These are phyloP conservation scores for Desmodesmus armatus DNA, from an alignment of 139 green algal genomes.

Conservation along the genomic window DNA sequence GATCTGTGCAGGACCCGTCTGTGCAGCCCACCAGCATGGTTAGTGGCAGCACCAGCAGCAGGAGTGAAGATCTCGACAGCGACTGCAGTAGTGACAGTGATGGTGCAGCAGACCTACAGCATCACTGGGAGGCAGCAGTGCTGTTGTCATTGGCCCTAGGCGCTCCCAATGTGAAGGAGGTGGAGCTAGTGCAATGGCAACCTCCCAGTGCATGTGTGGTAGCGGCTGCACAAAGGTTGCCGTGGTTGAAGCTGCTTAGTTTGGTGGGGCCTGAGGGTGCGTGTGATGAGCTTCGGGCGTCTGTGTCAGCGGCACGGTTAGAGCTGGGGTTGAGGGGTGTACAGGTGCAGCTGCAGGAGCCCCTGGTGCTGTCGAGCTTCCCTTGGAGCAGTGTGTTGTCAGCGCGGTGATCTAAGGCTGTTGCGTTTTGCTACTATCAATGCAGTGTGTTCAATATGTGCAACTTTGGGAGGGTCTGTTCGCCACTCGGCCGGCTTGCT, in stretches of 20 bases:
- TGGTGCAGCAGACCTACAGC: background rate
- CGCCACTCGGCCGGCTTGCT: no score
- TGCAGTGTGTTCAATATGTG: no score
- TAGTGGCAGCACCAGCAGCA: background rate
- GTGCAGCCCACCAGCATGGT: background rate
- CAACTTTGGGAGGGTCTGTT: no score
- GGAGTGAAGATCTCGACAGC: background rate
- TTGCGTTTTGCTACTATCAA: no score
- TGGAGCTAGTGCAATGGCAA: conserved; percentile 32
- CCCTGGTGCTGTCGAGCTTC: conserved; percentile 15
- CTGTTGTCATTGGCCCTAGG: background rate
- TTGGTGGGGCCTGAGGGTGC: background rate
- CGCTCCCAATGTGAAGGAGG: background rate
- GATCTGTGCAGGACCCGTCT: background rate
- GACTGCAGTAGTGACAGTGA: background rate
- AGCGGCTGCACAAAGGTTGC: background rate
- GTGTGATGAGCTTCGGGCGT: background rate
- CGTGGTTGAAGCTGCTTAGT: background rate
- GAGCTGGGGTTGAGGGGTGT: no score
- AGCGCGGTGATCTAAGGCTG: no score
- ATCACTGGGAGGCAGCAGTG: conserved; percentile 2
- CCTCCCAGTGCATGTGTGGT: background rate
- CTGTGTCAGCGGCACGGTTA: background rate
- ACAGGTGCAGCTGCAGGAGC: conserved; percentile 12
- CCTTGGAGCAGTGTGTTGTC: conserved; percentile 34